Conservation (phyloP, 2,329 filamentous ascomycete species). For the Pseudocercospora fijiensis region DNA sequence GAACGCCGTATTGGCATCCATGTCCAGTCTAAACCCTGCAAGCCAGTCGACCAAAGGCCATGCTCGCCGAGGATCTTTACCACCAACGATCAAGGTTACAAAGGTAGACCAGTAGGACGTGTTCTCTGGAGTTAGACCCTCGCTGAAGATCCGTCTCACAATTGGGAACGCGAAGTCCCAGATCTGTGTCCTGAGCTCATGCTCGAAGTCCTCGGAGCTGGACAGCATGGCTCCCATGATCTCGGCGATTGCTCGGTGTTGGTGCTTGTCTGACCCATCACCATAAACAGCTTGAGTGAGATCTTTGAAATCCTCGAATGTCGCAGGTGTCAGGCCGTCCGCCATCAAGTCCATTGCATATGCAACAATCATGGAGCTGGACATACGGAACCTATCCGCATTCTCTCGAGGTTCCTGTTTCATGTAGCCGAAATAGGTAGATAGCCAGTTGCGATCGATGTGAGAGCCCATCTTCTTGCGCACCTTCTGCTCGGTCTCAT, state of each 20-base stretch:
- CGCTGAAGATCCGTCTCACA: constrained; percentile 80
- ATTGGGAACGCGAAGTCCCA: constrained; percentile 92
- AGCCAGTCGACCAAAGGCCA: constrained; percentile 84
- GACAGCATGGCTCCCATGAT: constrained; percentile 83
- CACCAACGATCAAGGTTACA: constrained; percentile 81
- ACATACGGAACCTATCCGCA: constrained; percentile 84
- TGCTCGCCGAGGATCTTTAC: constrained; percentile 82
- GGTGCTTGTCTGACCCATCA: constrained; percentile 94
- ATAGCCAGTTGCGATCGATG: constrained; percentile 81
- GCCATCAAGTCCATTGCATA: constrained; percentile 89
- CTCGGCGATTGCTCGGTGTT: constrained; percentile 92
- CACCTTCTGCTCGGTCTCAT: constrained; percentile 72
- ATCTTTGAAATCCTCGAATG: constrained; percentile 83
- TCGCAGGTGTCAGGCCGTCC: constrained; percentile 71
- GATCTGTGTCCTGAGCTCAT: constrained; percentile 69
- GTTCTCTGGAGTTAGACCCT: constrained; percentile 92
- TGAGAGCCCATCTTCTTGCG: constrained; percentile 77
- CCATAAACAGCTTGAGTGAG: constrained; percentile 75
- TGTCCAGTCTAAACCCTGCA: constrained; percentile 82
- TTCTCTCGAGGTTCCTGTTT: constrained; percentile 92
- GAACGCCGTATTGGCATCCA: constrained; percentile 94
- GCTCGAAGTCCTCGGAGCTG: constrained; percentile 74
- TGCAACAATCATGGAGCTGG: constrained; percentile 80
- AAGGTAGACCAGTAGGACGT: constrained; percentile 93
- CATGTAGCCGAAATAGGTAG: constrained; percentile 83